Evolutionary conservation across 352 stramenopile genomes (phyloP).

Genomic region (Phytopythium kandeliae): DNA sequence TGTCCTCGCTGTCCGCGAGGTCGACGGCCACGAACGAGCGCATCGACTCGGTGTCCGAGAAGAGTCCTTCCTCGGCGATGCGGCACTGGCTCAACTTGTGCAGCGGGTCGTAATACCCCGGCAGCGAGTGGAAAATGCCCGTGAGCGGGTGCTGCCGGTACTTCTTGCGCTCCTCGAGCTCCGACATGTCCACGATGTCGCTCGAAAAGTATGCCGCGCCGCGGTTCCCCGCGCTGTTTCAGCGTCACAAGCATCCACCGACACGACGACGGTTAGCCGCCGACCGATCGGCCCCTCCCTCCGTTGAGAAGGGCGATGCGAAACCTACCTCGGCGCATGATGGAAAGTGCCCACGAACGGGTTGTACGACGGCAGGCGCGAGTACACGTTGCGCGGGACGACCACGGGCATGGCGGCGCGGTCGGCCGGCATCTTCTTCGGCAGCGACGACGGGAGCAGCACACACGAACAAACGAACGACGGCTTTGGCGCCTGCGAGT

Average conservation of each 20-base stretch:
- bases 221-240: constrained; percentile 70
- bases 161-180: constrained; percentile 88
- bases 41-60: constrained; percentile 71
- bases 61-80: constrained; percentile 49
- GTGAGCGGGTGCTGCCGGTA: constrained; percentile 84
- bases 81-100: constrained; percentile 74
- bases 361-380: constrained; percentile 82
- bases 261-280: neutral
- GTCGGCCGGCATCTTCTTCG: constrained; percentile 8
- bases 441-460: too few relatives aligned
- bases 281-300: too few relatives aligned
- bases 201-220: constrained; percentile 84
- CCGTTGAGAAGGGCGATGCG: too few relatives aligned
- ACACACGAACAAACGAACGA: too few relatives aligned
- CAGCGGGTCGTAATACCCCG: constrained; percentile 82
- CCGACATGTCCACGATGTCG: constrained; percentile 84
- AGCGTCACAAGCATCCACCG: constrained; percentile 1
- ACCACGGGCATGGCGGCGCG: constrained; percentile 16
- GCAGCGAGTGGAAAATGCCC: constrained; percentile 83
- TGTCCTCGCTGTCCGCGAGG: constrained; percentile 57
- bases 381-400: constrained; percentile 67
- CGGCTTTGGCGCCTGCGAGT: neutral
- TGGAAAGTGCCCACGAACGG: constrained; percentile 88
- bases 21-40: constrained; percentile 77
- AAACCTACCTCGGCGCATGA: constrained; percentile 73